Evolutionary conservation across 257 asterid species (phyloP), one percentile per base, ranked within the genome.

Genomic region (Solanum paucissectum): DNA sequence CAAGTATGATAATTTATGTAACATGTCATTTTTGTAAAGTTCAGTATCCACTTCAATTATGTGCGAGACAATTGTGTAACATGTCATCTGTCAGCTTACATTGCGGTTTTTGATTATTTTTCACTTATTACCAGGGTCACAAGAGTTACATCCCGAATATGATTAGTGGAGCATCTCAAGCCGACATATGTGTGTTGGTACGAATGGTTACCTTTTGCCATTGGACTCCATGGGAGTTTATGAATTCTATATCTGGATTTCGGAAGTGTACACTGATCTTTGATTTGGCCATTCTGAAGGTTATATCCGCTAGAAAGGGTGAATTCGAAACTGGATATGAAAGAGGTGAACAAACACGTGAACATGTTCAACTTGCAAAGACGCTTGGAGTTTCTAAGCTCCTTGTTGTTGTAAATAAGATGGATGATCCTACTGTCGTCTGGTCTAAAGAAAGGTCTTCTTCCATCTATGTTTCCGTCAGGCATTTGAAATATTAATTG

Each of bases 271-370:
- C 12, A 14, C 85, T 46, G 85, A 81, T 81, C 85, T 60, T 46
- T 27, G 11, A 49, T 37, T 74, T 60, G 82, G 55, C 49, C 84
- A 72, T 64, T 55, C 7, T 44, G 55, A 88, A 97, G 99, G 99
- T 95, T 34, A 97, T 97, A 83, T 97, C 99, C 86, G 98, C 99
- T 84, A 93, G 99, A 73, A 96, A 94, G 87, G 99, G 99, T 87
- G 99, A 97, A 90, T 94, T 97, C 86, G 99, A 97, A 92, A 95
- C 99, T 91, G 99, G 99, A 87, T 97, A 93, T 88, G 99, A 97
- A 93, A 96, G 95, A 94, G 99, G 99, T 91, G 99, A 99, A 44
- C 99, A 97, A 92, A 97, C 99, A 71, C 97, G 99, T 49, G 99
- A 97, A 88, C 99, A 96, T 87, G 99, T 97, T 84, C 99, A 95